Evolutionary conservation across 371 early-diverging fungal genomes (phyloP).

Genomic region (Syncephalis fuscata): DNA sequence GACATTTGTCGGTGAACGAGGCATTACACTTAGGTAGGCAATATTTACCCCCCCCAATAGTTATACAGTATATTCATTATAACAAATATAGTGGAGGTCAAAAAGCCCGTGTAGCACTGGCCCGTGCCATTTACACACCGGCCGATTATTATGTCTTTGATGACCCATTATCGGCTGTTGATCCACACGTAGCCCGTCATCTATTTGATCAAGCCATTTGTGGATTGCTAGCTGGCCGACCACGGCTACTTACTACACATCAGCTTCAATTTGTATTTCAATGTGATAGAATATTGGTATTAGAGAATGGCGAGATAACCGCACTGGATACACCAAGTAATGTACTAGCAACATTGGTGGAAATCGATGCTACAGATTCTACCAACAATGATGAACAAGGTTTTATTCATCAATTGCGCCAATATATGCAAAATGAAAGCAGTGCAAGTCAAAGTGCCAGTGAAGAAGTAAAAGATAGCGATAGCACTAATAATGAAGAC

Average conservation of each 20-base stretch:
- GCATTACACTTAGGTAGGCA: slow-evolving; percentile 72
- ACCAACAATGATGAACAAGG: no score
- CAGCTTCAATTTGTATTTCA: slow-evolving; percentile 62
- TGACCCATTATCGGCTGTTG: slow-evolving; percentile 53
- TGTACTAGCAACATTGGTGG: no score
- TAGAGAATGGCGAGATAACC: slow-evolving; percentile 33
- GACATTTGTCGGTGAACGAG: slow-evolving; percentile 90
- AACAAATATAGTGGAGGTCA: slow-evolving; percentile 85
- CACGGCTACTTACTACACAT: slow-evolving; percentile 87
- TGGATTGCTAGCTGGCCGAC: slow-evolving; percentile 51
- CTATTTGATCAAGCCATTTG: slow-evolving; percentile 74
- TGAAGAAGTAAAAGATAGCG: no score
- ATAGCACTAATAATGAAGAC: no score
- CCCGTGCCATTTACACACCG: slow-evolving; percentile 60
- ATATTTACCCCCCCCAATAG: no score
- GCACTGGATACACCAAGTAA: no score
- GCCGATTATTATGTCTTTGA: slow-evolving; percentile 56
- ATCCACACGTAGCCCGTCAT: slow-evolving; percentile 79
- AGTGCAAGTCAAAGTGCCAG: no score
- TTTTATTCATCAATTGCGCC: no score
- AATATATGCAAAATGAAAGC: no score
- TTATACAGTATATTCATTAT: no score
- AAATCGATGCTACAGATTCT: no score
- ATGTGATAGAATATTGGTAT: slow-evolving; percentile 44
- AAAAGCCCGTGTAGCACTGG: slow-evolving; percentile 52